Evolutionary conservation across 2,329 filamentous ascomycete species (phyloP).

Genomic region (Huntiella moniliformis): DNA sequence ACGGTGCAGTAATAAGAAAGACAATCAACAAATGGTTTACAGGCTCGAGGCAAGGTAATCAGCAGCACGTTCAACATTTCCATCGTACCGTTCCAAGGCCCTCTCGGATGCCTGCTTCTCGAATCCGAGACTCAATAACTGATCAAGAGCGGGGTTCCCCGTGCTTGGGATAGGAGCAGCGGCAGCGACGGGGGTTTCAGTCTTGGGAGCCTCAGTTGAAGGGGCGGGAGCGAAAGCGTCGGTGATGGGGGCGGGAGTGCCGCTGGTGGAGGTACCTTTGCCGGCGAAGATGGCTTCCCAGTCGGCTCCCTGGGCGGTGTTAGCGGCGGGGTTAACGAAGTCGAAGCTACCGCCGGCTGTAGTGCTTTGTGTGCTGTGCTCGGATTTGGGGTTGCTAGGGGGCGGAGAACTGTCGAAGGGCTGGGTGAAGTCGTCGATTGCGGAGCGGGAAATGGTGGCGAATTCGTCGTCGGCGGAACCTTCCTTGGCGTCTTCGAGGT

Average conservation of each 20-base stretch:
- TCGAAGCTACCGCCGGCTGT: slow-evolving; percentile 36
- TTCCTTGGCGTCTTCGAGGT: slow-evolving; percentile 69
- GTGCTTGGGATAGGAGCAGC: slow-evolving; percentile 46
- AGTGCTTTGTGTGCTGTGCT: slow-evolving; percentile 20
- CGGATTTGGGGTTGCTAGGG: slow-evolving; percentile 33
- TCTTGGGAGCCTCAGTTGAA: slow-evolving; percentile 12
- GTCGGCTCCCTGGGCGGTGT: slow-evolving; percentile 43
- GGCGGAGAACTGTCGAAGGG: slow-evolving; percentile 56
- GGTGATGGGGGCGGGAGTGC: slow-evolving; percentile 15
- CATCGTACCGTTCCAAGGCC: slow-evolving; percentile 86
- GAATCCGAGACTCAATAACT: slow-evolving; percentile 81
- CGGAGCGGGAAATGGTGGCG: slow-evolving; percentile 51
- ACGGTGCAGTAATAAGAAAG: neutral
- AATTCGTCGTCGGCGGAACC: slow-evolving; percentile 64
- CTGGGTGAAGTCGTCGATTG: slow-evolving; percentile 61
- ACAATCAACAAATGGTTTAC: neutral
- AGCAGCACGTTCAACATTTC: slow-evolving; percentile 75
- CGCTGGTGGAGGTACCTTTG: slow-evolving; percentile 14
- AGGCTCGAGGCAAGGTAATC: slow-evolving; percentile 7
- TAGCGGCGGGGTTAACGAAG: slow-evolving; percentile 26
- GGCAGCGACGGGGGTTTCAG: slow-evolving; percentile 13
- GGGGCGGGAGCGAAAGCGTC: slow-evolving; percentile 6
- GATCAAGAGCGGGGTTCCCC: slow-evolving; percentile 81
- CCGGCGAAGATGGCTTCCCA: slow-evolving; percentile 75
- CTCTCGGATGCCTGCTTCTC: slow-evolving; percentile 50